Percentiles rank a stretch among this genome's conserved stretches.
Conservation (phyloP, 2,329 filamentous ascomycete species). For the Niveomyces coronatus region DNA sequence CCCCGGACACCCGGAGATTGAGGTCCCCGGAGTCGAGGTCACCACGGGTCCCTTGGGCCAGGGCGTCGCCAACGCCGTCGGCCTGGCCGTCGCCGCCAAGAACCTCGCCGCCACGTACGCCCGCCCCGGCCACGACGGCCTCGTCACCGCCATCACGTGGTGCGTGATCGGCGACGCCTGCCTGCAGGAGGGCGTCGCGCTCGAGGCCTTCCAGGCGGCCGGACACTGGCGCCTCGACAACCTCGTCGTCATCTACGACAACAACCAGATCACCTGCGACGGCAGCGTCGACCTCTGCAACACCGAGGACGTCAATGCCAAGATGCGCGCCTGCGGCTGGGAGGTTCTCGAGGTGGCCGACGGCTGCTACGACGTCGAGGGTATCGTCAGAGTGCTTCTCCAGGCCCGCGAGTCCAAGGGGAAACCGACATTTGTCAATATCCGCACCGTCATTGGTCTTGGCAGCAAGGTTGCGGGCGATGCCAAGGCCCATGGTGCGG, state of each 20-base stretch:
- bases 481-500: constrained; percentile 42
- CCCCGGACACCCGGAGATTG: constrained; percentile 47
- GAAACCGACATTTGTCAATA: constrained; percentile 43
- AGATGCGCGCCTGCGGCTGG: constrained; percentile 48
- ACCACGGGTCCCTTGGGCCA: constrained; percentile 50
- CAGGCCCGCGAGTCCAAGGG: constrained; percentile 26
- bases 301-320: constrained; percentile 46
- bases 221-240: constrained; percentile 47
- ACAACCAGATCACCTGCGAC: constrained; percentile 51
- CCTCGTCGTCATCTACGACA: constrained; percentile 48
- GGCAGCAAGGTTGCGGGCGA: constrained; percentile 32
- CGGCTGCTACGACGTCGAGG: constrained; percentile 39
- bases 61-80: constrained; percentile 50
- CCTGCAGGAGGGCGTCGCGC: constrained; percentile 45
- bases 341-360: constrained; percentile 43
- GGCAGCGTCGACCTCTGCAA: constrained; percentile 42
- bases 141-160: constrained; percentile 42
- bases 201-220: constrained; percentile 46
- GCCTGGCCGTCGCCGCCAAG: constrained; percentile 47
- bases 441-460: constrained; percentile 40
- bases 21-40: constrained; percentile 46
- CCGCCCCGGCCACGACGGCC: constrained; percentile 32
- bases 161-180: constrained; percentile 50
- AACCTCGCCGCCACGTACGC: constrained; percentile 45
- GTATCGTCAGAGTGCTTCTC: constrained; percentile 31